Base-by-base conservation (phyloP, 2,329 filamentous ascomycete species). In the Lachnellula willkommii region DNA sequence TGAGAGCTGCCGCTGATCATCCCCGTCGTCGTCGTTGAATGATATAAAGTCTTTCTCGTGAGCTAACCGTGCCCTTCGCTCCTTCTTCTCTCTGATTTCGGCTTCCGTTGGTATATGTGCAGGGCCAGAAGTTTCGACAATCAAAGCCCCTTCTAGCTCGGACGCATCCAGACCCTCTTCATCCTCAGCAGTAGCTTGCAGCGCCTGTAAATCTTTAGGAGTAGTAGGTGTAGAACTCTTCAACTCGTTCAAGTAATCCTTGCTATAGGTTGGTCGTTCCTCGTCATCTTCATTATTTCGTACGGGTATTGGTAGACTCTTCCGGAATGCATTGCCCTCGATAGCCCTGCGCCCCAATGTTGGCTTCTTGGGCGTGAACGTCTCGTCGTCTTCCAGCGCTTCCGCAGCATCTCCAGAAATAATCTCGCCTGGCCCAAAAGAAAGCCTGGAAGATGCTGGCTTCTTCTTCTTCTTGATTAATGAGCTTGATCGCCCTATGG, bases 1-100 rank as follows among this genome's bases (percentile, higher is more conserved):
- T 22, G 65, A 69, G 2, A 66, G 48, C 32, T 63, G 53, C 43
- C 57, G 55, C 50, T 62, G 52, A 56, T 59, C 67, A 20, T 75
- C 72, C 48, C 79, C 77, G n/a, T 80, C 79, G n/a, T 77, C 77
- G 36, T 80, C 82, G 54, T 83, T 77, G 0, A 90, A 74, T 0
- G 84, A 83, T 46, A 90, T 80, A 66, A 83, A 88, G 53, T 86
- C 83, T 49, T 88, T 74, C 65, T 91, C 84, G 52, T 84, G 79
- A 0, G 91, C 92, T 11, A 95, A 72, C 1, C 93, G 84, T n/a
- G 88, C 87, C 15, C 93, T 83, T 2, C 94, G 83, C 58, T 90
- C 89, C 72, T 96, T 97, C 75, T 92, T 95, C 72, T 95, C 92
- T 28, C 81, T 82, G 50, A 97, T 95, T 68, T 96, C 89, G 2